Evolutionary conservation across 495 filamentous ascomycete species (phyloP), one percentile per base, ranked within the genome.

Genomic region (Penicillium canariense): DNA sequence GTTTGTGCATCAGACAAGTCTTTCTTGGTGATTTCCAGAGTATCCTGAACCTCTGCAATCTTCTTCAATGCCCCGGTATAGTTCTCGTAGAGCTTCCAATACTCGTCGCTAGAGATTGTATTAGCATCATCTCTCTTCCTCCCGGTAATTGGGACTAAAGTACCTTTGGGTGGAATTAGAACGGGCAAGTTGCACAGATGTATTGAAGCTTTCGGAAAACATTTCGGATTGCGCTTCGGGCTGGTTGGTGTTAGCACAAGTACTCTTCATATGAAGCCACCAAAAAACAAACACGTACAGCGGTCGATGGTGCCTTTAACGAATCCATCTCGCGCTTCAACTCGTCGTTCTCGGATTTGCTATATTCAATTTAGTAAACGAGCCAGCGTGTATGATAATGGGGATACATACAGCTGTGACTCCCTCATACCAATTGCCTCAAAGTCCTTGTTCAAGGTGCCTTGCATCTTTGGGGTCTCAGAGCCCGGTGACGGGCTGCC

Each of bases 71-170:
- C 56, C 7, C 59, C 53, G 6, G 74, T 73, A 50, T 72, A 73
- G 32, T 73, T 72, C 28, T 78, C 76, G 44, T 77, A 77, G 47
- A 78, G 50, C 34, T 72, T 75, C 69, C 72, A 78, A 49, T 78
- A 78, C 22, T 76, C 70, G 34, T 78, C 74, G 56, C 77, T 76
- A 18, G 4, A 46, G 11, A 18, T 10, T 30, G 6, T n/a, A 42
- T 73, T 59, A 75, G 66, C 36, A 46, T 20, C n/a, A n/a, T n/a
- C n/a, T n/a, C n/a, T n/a, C n/a, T n/a, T n/a, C n/a, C n/a, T n/a
- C n/a, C 17, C 30, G 30, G 22, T 26, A 4, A 1, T 8, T 5
- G 38, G 7, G 2, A n/a, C n/a, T 34, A 53, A 51, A 56, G 42
- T 67, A 74, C 74, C 68, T 71, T 53, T 77, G 74, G 0, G 70